Base-by-base conservation (phyloP, 1,284 basidiomycete genomes). In the Ustilago shanxiensis region DNA sequence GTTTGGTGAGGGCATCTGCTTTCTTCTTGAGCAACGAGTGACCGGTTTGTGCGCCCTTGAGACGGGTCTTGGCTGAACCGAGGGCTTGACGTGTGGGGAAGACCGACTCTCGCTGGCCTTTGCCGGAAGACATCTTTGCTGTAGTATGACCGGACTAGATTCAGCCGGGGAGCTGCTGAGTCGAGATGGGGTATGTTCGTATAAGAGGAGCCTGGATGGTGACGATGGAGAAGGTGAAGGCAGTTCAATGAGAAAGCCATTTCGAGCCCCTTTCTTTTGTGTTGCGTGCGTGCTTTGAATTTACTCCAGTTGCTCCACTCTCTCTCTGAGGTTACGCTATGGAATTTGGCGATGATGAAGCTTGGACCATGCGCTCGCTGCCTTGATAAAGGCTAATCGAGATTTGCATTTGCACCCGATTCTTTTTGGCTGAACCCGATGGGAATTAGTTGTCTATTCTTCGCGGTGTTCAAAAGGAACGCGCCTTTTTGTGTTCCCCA, bases 21-120 rank as follows among this genome's bases (percentile, higher is more conserved):
- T 98, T 98, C 90, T 97, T 97, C 52, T 96, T 96, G 45, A 99
- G 90, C 18, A 99, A 89, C 0, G 95, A 98, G 87, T 99, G 96
- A 10, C 96, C 96, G 0, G 95, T 98, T 88, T 98, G 95, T 8
- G 97, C 97, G 29, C 96, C 93, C 87, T 98, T 99, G 72, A 98
- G 90, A 51, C 96, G 91, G 47, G 92, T 89, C 87, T 98, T 98
- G 68, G 94, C 98, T 85, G 94, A 92, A 51, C 95, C 97, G 56
- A 99, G 89, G 58, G 84, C 87, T 84, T 87, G 87, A 13, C 87
- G 83, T 37, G 87, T 87, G 22, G 95, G 95, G 86, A 98, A 97
- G 79, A 97, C 90, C 87, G 93, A 93, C 88, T 97, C 95, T 83
- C 95, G 90, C 79, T 93, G 88, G 37, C 93, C 95, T 81, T 92